A percentile compares a stretch with the other conserved stretches of the same genome.
Evolutionary conservation across 306 rosid genomes (phyloP).

Genomic region (Ammopiptanthus mongolicus): DNA sequence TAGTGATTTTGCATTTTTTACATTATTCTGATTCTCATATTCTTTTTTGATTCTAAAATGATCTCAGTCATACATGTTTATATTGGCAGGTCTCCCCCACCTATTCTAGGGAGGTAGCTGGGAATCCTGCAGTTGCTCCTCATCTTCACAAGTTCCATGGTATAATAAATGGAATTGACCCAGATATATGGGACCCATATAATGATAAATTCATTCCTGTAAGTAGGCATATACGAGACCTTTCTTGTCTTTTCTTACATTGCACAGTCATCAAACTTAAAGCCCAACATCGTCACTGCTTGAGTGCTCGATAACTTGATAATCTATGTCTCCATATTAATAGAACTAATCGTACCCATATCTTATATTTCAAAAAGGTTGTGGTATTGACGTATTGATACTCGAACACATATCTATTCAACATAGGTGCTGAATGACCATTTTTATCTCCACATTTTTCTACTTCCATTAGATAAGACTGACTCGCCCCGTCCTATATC

Average conservation of each 20-base stretch:
- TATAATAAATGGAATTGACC: conserved; percentile 83
- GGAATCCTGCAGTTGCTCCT: conserved; percentile 55
- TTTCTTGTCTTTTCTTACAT: not conserved
- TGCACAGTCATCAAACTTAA: not conserved
- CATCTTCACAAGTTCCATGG: conserved; percentile 76
- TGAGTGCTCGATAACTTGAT: not conserved
- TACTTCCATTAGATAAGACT: not conserved
- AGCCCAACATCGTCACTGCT: not conserved
- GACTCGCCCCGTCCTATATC: not conserved
- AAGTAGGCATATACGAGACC: conserved; percentile 24
- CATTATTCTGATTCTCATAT: not conserved
- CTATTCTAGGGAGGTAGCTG: conserved; percentile 61
- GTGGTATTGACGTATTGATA: not conserved
- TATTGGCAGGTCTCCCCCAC: conserved; percentile 59
- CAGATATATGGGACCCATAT: conserved; percentile 78
- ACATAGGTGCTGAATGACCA: conserved; percentile 2
- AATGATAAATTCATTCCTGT: conserved; percentile 70
- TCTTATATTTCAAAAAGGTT: not conserved
- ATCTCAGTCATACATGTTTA: conserved; percentile 2
- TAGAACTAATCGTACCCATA: not conserved
- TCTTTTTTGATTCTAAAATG: not conserved
- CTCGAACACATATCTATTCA: not conserved
- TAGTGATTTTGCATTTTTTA: not conserved
- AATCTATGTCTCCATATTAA: not conserved
- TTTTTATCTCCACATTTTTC: not conserved